These are phyloP conservation scores for Mesembryanthemum crystallinum DNA, from an alignment of 148 eudicot genomes.

Conservation along the genomic window DNA sequence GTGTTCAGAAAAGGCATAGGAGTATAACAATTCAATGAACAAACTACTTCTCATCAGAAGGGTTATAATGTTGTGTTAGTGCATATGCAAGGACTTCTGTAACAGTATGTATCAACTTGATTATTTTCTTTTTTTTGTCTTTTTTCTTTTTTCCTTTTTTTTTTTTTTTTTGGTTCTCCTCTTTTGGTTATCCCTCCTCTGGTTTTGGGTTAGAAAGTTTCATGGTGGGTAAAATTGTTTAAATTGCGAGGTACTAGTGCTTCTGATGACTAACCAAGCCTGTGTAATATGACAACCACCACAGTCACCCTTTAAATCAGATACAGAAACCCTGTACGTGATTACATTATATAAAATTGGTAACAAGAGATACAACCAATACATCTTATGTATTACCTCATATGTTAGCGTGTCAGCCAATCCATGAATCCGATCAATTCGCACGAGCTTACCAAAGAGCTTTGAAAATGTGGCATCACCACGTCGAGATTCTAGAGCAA, in stretches of 20 bases:
- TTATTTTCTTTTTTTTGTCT: no score
- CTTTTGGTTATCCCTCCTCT: neutral
- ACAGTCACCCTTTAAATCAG: neutral
- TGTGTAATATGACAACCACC: neutral
- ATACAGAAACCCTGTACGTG: no score
- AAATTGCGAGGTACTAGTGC: neutral
- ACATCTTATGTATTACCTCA: constrained; percentile 50
- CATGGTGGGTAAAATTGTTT: neutral
- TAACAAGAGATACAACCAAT: neutral
- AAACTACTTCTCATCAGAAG: no score
- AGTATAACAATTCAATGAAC: neutral
- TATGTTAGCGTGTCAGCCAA: constrained; percentile 83
- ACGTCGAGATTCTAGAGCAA: constrained; percentile 73
- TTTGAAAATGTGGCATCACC: constrained; percentile 87
- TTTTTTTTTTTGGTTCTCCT: neutral
- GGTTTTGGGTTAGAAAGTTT: neutral
- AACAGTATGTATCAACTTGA: no score
- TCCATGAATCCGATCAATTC: constrained; percentile 85
- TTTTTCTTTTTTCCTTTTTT: no score
- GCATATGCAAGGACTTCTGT: no score
- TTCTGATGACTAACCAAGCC: neutral
- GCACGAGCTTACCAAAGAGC: constrained; percentile 80
- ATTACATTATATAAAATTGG: no score
- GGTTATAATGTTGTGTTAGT: no score
- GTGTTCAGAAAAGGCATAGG: neutral